phyloP scores from a whole-genome alignment of 2,329 filamentous ascomycete species.

The Calonectria henricotiae region DNA sequence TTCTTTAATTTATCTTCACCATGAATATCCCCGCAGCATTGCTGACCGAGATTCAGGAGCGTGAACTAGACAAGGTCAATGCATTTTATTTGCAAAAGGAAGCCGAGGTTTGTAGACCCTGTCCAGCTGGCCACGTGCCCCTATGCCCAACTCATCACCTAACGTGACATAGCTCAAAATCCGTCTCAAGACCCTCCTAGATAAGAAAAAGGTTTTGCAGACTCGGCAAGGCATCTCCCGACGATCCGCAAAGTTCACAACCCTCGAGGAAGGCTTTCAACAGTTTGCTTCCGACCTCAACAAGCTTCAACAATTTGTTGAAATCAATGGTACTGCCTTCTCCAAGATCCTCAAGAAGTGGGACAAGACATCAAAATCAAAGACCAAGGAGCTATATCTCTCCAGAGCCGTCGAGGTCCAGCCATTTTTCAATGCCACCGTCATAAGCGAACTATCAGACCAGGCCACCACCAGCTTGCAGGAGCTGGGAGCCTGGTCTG shows the following conservation, averaged over 20 bases:
- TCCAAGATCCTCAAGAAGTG: conserved; percentile 99
- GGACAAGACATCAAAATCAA: conserved; percentile 99
- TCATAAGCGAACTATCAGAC: conserved; percentile 96
- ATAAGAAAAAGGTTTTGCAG: conserved; percentile 95
- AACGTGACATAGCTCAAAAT: conserved; percentile 82
- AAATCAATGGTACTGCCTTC: conserved; percentile 97
- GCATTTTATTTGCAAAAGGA: conserved; percentile 98
- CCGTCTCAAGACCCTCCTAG: conserved; percentile 90
- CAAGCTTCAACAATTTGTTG: conserved; percentile 98
- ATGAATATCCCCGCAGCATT: conserved; percentile 52
- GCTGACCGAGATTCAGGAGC: conserved; percentile 79
- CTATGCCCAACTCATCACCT: conserved; percentile 32
- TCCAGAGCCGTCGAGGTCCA: conserved; percentile 97
- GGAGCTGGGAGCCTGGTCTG: conserved; percentile 96
- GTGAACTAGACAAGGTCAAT: conserved; percentile 98
- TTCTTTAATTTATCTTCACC: conserved; percentile 41
- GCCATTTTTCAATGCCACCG: conserved; percentile 97
- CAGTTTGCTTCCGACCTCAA: conserved; percentile 97
- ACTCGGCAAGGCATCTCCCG: conserved; percentile 86
- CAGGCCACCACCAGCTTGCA: conserved; percentile 97
- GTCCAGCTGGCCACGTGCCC: neutral
- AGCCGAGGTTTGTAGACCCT: conserved; percentile 80
- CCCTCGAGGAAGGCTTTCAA: conserved; percentile 95
- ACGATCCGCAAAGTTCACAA: conserved; percentile 93
- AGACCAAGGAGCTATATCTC: conserved; percentile 97